Conservation (phyloP, 73 alveolate genomes). For the Symbiodinium pilosum region DNA sequence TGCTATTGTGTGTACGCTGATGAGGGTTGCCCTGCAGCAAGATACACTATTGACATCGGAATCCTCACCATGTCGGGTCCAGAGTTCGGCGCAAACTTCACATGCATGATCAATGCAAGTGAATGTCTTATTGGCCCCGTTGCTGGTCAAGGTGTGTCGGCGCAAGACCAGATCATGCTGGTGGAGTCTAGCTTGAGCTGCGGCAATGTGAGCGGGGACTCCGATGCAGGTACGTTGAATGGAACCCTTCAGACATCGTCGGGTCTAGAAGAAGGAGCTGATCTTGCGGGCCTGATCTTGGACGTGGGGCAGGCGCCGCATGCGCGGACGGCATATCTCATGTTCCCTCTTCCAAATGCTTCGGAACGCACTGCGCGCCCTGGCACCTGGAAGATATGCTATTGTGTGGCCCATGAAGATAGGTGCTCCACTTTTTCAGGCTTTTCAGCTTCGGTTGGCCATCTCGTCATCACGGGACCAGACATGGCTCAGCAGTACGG, state of each 20-base stretch:
- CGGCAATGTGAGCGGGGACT: constrained; percentile 22
- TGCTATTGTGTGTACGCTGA: constrained; percentile 49
- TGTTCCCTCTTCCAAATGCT: constrained; percentile 18
- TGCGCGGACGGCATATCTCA: too few species aligned
- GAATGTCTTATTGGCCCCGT: constrained; percentile 29
- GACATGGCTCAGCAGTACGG: neutral
- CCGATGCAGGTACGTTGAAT: neutral
- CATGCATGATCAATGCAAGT: neutral
- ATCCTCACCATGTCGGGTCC: constrained; percentile 26
- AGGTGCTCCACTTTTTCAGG: constrained; percentile 7
- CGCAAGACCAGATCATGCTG: constrained; percentile 26
- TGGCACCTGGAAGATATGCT: constrained; percentile 61
- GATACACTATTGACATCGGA: constrained; percentile 52
- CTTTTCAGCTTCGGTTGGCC: constrained; percentile 25
- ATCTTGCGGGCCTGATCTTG: neutral
- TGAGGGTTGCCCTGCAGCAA: constrained; percentile 47
- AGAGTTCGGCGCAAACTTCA: neutral
- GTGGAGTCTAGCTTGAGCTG: constrained; percentile 6
- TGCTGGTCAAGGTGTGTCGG: constrained; percentile 11
- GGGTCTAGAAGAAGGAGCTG: neutral
- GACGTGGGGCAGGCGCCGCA: neutral
- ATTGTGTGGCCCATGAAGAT: constrained; percentile 7
- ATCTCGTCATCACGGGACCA: constrained; percentile 36
- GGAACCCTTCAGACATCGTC: neutral
- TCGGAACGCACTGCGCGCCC: constrained; percentile 42